Percentiles rank a stretch among this genome's conserved stretches.
Conservation (phyloP, 2,329 filamentous ascomycete species). For the Penicillium sp. region DNA sequence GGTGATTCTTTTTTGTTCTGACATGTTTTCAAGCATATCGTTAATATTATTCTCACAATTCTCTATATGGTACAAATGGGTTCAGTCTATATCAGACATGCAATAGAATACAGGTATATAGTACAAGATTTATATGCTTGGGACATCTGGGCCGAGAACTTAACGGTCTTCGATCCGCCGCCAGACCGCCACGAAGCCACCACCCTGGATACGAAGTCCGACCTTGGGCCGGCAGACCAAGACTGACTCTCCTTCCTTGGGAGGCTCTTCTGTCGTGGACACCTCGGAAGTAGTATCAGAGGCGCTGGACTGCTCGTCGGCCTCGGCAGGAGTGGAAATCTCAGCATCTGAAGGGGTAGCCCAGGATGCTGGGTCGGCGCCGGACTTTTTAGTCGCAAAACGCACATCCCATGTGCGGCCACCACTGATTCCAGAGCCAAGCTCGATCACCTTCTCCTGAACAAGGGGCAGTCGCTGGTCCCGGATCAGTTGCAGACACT, state of each 20-base stretch:
- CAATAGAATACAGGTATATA: conserved; percentile 14
- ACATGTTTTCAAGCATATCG: neutral
- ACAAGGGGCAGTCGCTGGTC: conserved; percentile 55
- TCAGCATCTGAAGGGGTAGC: conserved; percentile 18
- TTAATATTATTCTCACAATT: conserved; percentile 1
- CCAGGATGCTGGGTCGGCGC: conserved; percentile 37
- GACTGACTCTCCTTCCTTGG: conserved; percentile 37
- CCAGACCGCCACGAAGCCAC: conserved; percentile 55
- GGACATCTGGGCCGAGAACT: conserved; percentile 7
- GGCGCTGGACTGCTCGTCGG: conserved; percentile 12
- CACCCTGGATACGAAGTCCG: conserved; percentile 48
- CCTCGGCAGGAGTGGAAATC: conserved; percentile 12
- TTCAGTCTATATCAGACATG: conserved; percentile 6
- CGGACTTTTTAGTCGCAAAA: conserved; percentile 39
- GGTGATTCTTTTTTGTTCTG: neutral
- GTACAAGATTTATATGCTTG: conserved; percentile 8
- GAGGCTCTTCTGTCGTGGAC: conserved; percentile 11
- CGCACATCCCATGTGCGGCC: conserved; percentile 52
- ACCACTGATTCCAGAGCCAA: conserved; percentile 47
- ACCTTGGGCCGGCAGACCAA: conserved; percentile 56
- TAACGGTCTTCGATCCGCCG: conserved; percentile 41
- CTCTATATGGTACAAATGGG: conserved; percentile 8
- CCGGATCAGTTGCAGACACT: conserved; percentile 59
- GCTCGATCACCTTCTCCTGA: conserved; percentile 47
- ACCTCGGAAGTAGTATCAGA: conserved; percentile 8